Conservation (phyloP, 768 basidiomycete species). For the Pholiota molesta region DNA sequence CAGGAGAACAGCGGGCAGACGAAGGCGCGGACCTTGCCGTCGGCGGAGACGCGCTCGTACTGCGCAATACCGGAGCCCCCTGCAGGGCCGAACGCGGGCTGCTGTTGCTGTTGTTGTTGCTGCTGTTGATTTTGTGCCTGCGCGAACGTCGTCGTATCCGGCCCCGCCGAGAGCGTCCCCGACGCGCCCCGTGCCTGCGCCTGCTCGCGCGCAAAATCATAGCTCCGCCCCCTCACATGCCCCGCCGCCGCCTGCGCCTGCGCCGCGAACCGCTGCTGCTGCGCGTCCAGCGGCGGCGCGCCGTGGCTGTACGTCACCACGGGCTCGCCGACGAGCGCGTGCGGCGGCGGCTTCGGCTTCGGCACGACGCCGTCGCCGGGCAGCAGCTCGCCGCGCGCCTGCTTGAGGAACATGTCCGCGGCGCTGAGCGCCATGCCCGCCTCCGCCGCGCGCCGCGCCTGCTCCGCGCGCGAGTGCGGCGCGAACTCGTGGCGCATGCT, state of each 20-base stretch:
- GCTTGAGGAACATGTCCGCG: conserved; percentile 68
- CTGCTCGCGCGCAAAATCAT: conserved; percentile 32
- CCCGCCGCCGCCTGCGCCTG: conserved; percentile 12
- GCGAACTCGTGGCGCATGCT: conserved; percentile 36
- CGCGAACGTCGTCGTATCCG: conserved; percentile 27
- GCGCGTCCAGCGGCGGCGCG: conserved; percentile 18
- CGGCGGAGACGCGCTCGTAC: conserved; percentile 32
- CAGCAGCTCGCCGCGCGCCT: conserved; percentile 59
- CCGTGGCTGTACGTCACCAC: conserved; percentile 34
- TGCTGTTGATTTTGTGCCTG: conserved; percentile 19
- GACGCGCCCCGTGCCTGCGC: conserved; percentile 9
- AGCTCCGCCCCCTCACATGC: conserved; percentile 30
- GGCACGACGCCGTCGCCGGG: conserved; percentile 34
- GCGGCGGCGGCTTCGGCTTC: conserved; percentile 32
- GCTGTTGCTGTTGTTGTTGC: conserved; percentile 4
- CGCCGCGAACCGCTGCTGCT: conserved; percentile 11
- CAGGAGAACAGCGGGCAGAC: conserved; percentile 87
- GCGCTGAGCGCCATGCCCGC: conserved; percentile 39
- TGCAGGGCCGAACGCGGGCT: background rate
- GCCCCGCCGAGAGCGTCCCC: conserved; percentile 24
- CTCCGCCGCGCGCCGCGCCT: conserved; percentile 28
- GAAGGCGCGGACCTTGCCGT: conserved; percentile 63
- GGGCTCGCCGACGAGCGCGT: conserved; percentile 28
- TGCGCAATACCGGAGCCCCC: conserved; percentile 22
- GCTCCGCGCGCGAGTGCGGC: conserved; percentile 25